Evolutionary conservation across 1,284 basidiomycete species (phyloP).

Genomic region (Ustilago crameri): DNA sequence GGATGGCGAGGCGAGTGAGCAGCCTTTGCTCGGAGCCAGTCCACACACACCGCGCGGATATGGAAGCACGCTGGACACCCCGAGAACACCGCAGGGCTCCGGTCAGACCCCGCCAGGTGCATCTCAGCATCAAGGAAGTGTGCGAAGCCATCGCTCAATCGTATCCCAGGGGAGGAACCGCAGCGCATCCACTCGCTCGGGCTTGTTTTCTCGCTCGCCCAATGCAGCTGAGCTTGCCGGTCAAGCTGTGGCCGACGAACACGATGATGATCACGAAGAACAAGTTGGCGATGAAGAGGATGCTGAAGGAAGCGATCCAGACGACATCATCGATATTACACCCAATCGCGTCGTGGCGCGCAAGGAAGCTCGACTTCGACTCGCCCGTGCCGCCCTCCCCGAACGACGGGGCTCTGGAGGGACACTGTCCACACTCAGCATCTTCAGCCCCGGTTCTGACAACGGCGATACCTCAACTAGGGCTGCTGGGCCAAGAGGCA

Average conservation of each 20-base stretch:
- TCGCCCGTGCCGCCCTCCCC: slow-evolving; percentile 49
- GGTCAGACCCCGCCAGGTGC: slow-evolving; percentile 2
- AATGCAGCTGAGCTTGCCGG: slow-evolving; percentile 30
- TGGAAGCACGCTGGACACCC: slow-evolving; percentile 20
- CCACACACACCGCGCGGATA: slow-evolving; percentile 21
- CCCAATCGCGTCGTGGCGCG: slow-evolving; percentile 42
- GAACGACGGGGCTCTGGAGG: slow-evolving; percentile 38
- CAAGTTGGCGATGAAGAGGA: slow-evolving; percentile 27
- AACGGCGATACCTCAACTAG: background rate
- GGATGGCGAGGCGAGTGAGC: slow-evolving; percentile 21
- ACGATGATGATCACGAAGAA: slow-evolving; percentile 5
- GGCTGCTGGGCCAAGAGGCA: slow-evolving; percentile 6
- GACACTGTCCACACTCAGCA: slow-evolving; percentile 32
- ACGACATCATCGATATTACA: slow-evolving; percentile 56
- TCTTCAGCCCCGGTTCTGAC: slow-evolving; percentile 25
- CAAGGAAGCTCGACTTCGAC: slow-evolving; percentile 42
- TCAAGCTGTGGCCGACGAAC: slow-evolving; percentile 10
- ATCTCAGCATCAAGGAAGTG: slow-evolving; percentile 8
- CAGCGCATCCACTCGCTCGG: slow-evolving; percentile 31
- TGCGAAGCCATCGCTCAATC: slow-evolving; percentile 23
- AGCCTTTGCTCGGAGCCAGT: slow-evolving; percentile 21
- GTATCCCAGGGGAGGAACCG: slow-evolving; percentile 21
- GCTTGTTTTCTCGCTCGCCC: slow-evolving; percentile 29
- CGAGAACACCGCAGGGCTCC: slow-evolving; percentile 24
- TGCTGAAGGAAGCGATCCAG: slow-evolving; percentile 41